Evolutionary conservation across 441 rosid genomes (phyloP), one percentile per base, ranked within the genome.

Genomic region (Mallotus japonicus): DNA sequence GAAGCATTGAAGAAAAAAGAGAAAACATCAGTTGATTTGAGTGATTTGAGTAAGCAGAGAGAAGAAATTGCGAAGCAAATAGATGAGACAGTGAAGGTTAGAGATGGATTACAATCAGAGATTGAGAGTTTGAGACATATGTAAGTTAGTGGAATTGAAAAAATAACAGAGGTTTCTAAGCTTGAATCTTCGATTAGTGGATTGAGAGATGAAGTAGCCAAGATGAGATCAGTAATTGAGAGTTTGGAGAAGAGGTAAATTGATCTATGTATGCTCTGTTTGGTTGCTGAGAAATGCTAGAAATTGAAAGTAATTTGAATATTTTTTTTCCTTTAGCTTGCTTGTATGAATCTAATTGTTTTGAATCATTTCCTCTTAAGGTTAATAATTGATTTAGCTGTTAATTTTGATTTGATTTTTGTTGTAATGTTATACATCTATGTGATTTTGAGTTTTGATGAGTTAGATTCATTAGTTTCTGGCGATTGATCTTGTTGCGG

Each of bases 71-170:
- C 71, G 40, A 84, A 71, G 81, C 86, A 80, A 62, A 71, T 90
- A 50, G 92, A 85, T 22, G 90, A 90, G 44, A 77, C 77, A 2
- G 67, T 78, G 22, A 87, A 76, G 76, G 85, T 79, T 42, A 87
- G 77, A 82, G 97, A 95, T 71, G 86, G 71, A 53, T 79, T 89
- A 77, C 83, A 84, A 71, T 82, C 87, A 8, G 97, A 95, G 86
- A 85, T 92, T 51, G 98, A 92, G 80, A 91, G 77, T 57, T 89
- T 91, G 1, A 87, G 92, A 44, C 97, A 89, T 77, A 89, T 95
- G 97, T 78, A 92, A n/a, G 90, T 88, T 44, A 91, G 95, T n/a
- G 97, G 98, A 63, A 91, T 92, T 20, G 98, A 95, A 74, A 95
- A 95, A 82, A 91, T 95, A 71, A 88, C 89, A 46, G 94, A 95